Conservation (phyloP, 2,329 filamentous ascomycete genomes). For the Penicillium italicum region DNA sequence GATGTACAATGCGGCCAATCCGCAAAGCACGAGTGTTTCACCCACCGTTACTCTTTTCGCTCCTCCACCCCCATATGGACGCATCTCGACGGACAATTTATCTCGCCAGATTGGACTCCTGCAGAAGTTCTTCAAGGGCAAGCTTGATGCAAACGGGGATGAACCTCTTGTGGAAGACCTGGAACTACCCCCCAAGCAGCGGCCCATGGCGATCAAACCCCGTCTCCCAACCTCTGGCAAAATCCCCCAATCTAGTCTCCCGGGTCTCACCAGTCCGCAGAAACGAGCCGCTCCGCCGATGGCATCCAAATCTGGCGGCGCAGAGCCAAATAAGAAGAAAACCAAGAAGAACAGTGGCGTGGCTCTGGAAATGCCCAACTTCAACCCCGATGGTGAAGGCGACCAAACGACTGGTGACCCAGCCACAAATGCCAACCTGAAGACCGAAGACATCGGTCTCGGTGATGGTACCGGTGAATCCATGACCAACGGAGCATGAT, state of each 20-base stretch:
- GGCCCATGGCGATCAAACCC: conserved; percentile 47
- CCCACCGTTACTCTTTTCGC: conserved; percentile 56
- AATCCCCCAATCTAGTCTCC: conserved; percentile 36
- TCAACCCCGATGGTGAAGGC: conserved; percentile 24
- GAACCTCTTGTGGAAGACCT: conserved; percentile 88
- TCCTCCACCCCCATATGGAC: conserved; percentile 67
- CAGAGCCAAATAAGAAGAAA: conserved; percentile 44
- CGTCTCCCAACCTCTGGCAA: conserved; percentile 47
- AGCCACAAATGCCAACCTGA: conserved; percentile 15
- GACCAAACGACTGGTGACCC: conserved; percentile 25
- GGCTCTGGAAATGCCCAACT: conserved; percentile 25
- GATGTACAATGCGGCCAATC: conserved; percentile 79
- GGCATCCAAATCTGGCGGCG: conserved; percentile 25
- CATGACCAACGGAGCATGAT: conserved; percentile 6
- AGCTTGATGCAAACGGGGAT: conserved; percentile 78
- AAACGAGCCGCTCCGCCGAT: conserved; percentile 39
- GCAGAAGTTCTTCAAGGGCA: conserved; percentile 85
- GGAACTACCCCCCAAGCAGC: conserved; percentile 88
- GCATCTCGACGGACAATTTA: conserved; percentile 75
- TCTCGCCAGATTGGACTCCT: conserved; percentile 79
- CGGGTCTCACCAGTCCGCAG: conserved; percentile 38
- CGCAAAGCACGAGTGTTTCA: conserved; percentile 58
- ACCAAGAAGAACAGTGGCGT: conserved; percentile 41
- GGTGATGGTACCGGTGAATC: conserved; percentile 31
- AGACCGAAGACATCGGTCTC: conserved; percentile 19